Conservation (phyloP, 345 rosid species). For the Populus nigra region DNA sequence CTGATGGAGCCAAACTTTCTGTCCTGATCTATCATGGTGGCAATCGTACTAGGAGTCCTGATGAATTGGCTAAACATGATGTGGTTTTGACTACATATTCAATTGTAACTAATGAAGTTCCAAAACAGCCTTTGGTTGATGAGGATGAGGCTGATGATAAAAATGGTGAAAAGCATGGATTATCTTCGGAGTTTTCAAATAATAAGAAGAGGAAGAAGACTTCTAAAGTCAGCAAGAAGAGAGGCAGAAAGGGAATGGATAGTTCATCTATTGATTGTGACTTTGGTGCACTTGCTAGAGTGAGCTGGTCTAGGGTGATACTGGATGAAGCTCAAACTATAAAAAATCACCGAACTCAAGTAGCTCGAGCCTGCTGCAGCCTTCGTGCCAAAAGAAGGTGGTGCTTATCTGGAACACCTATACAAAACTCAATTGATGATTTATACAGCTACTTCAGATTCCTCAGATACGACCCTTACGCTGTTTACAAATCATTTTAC, state of each 20-base stretch:
- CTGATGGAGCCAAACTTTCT: conserved; percentile 62
- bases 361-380: conserved; percentile 93
- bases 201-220: conserved; percentile 55
- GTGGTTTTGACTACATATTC: conserved; percentile 91
- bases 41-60: conserved; percentile 81
- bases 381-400: conserved; percentile 94
- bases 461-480: conserved; percentile 83
- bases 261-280: conserved; percentile 55
- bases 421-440: conserved; percentile 89
- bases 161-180: conserved; percentile 54
- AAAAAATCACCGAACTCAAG: conserved; percentile 95
- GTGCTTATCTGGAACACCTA: conserved; percentile 99
- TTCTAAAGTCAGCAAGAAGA: conserved; percentile 47
- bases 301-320: conserved; percentile 78
- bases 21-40: conserved; percentile 84
- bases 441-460: conserved; percentile 95
- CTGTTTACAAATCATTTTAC: conserved; percentile 60
- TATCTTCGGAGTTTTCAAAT: conserved; percentile 59
- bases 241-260: conserved; percentile 54
- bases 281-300: conserved; percentile 75
- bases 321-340: conserved; percentile 99
- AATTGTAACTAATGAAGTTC: conserved; percentile 87
- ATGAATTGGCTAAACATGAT: conserved; percentile 77
- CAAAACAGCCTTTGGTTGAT: conserved; percentile 74
- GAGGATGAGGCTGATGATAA: conserved; percentile 75